Conservation (phyloP, 306 rosid genomes). For the Biancaea sappan region DNA sequence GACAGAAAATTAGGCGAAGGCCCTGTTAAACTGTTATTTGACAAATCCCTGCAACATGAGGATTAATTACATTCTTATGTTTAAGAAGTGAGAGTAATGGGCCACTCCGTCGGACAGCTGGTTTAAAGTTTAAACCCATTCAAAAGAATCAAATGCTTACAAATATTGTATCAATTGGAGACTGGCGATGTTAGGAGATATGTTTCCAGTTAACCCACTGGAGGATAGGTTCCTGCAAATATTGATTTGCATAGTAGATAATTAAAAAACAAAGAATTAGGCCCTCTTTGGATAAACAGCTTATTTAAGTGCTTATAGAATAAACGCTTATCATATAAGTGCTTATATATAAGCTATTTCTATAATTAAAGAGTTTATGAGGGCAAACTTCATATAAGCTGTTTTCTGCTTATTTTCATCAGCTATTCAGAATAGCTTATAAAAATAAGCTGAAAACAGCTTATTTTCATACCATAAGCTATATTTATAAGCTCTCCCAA, state of each 20-base stretch:
- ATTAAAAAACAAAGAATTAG: background rate
- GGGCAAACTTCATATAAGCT: no score
- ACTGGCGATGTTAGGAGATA: constrained; percentile 9
- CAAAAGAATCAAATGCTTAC: constrained; percentile 22
- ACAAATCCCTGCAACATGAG: background rate
- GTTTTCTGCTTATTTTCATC: no score
- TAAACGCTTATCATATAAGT: no score
- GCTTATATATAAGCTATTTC: no score
- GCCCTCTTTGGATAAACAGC: no score
- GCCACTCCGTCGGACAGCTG: background rate
- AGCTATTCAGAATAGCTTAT: no score
- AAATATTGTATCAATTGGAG: constrained; percentile 30
- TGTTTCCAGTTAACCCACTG: constrained; percentile 11
- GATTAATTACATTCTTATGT: background rate
- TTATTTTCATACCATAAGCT: no score
- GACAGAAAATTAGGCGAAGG: background rate
- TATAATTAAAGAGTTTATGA: background rate
- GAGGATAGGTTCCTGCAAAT: background rate
- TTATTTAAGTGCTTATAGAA: no score
- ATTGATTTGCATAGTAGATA: background rate
- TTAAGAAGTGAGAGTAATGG: no score
- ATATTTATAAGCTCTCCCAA: no score
- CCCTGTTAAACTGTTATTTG: background rate
- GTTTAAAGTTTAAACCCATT: background rate
- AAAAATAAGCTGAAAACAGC: no score